These are phyloP conservation scores for Penicillium italicum DNA, from an alignment of 2,329 filamentous ascomycete species.

Conservation along the genomic window DNA sequence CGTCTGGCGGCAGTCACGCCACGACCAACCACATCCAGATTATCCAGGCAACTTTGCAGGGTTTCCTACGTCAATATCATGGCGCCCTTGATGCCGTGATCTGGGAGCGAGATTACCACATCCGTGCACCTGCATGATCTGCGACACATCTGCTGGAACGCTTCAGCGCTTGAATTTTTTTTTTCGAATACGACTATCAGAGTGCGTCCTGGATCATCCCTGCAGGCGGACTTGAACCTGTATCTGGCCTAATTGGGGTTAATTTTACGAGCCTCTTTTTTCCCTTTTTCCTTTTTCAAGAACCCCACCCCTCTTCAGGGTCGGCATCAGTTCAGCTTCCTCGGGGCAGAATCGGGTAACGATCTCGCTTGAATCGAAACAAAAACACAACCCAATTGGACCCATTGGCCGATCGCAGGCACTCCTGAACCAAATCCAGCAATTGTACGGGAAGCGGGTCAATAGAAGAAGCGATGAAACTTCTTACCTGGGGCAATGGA, in stretches of 20 bases:
- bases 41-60: slow-evolving; percentile 11
- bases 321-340: not conserved
- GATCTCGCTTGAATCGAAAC: not conserved
- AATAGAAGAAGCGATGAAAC: not conserved
- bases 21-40: slow-evolving; percentile 13
- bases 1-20: slow-evolving; percentile 5
- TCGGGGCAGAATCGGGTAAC: not conserved
- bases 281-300: not conserved
- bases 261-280: not conserved
- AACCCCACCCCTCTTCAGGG: not conserved
- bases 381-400: not conserved
- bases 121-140: slow-evolving; percentile 4
- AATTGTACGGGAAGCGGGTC: slow-evolving; percentile 5
- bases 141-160: not conserved
- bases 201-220: not conserved
- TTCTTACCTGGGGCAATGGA: not conserved
- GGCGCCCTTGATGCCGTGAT: not conserved
- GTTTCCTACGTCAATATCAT: slow-evolving; percentile 13
- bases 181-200: not conserved
- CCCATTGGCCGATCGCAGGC: not conserved
- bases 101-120: slow-evolving; percentile 1
- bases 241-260: not conserved
- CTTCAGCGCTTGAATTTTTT: not conserved
- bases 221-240: not conserved
- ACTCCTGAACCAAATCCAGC: not conserved